Conservation (phyloP, 345 rosid genomes). For the Corchorus capsularis region DNA sequence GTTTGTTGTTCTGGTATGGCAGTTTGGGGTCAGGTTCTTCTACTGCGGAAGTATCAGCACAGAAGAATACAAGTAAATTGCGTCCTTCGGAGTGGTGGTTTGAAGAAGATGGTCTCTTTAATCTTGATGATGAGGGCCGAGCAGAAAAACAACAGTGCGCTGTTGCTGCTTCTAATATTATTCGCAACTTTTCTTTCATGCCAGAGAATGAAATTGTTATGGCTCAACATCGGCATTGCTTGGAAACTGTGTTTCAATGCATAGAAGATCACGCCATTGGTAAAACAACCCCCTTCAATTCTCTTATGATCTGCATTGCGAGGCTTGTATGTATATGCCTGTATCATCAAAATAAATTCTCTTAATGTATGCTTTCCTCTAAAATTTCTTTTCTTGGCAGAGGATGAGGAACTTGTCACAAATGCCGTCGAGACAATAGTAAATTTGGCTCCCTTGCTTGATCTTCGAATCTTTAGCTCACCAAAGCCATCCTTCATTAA, state of each 20-base stretch:
- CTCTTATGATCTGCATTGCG: background rate
- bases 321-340: background rate
- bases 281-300: constrained; percentile 24
- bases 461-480: constrained; percentile 93
- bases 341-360: background rate
- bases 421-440: constrained; percentile 92
- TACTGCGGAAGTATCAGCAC: constrained; percentile 39
- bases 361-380: background rate
- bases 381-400: constrained; percentile 45
- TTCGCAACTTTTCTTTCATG: constrained; percentile 97
- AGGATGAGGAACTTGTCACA: constrained; percentile 96
- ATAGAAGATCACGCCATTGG: constrained; percentile 77
- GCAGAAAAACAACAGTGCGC: constrained; percentile 92
- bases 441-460: constrained; percentile 89
- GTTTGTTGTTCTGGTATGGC: constrained; percentile 25
- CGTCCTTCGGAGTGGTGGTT: constrained; percentile 80
- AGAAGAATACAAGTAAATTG: constrained; percentile 49
- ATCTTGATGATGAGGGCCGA: constrained; percentile 89
- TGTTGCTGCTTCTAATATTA: constrained; percentile 88
- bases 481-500: constrained; percentile 73
- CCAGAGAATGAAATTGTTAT: constrained; percentile 92
- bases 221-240: constrained; percentile 98
- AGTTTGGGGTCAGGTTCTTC: constrained; percentile 49
- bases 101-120: constrained; percentile 89
- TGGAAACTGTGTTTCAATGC: constrained; percentile 96